These are phyloP conservation scores for Mycena metata DNA, from an alignment of 768 basidiomycete species.

Conservation along the genomic window DNA sequence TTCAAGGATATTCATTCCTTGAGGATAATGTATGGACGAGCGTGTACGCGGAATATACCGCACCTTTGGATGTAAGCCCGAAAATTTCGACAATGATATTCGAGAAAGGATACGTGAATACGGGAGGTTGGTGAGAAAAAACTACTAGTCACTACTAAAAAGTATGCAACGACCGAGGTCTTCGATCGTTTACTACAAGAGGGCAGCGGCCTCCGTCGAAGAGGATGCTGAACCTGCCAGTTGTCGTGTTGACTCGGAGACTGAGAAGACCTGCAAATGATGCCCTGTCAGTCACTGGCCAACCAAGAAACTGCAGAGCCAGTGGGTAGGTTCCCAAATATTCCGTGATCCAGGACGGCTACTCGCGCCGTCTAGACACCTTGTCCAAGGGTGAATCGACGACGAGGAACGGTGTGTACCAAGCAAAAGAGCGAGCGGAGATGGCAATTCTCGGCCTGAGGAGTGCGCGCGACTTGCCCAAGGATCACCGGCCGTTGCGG, in stretches of 20 bases:
- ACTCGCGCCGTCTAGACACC: background rate
- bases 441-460: slow-evolving; percentile 17
- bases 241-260: too few species aligned
- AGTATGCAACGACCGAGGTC: too few species aligned
- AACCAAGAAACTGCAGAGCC: slow-evolving; percentile 20
- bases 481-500: slow-evolving; percentile 1
- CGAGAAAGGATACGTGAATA: too few species aligned
- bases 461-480: slow-evolving; percentile 6
- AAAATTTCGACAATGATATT: background rate
- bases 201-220: too few species aligned
- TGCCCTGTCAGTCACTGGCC: slow-evolving; percentile 14
- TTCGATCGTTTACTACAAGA: too few species aligned
- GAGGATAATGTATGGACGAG: slow-evolving; percentile 34
- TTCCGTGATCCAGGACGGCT: slow-evolving; percentile 9
- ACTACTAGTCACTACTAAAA: too few species aligned
- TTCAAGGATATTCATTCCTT: slow-evolving; percentile 74
- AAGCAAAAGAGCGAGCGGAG: slow-evolving; percentile 20
- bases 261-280: too few species aligned
- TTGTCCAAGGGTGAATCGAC: background rate
- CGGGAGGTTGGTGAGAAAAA: too few species aligned
- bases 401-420: slow-evolving; percentile 15
- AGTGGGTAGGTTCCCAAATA: slow-evolving; percentile 22
- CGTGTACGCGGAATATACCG: slow-evolving; percentile 15
- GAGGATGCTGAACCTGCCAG: too few species aligned
- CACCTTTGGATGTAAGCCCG: slow-evolving; percentile 18